Conservation (phyloP, 345 rosid genomes). For the Trapa bicornis region DNA sequence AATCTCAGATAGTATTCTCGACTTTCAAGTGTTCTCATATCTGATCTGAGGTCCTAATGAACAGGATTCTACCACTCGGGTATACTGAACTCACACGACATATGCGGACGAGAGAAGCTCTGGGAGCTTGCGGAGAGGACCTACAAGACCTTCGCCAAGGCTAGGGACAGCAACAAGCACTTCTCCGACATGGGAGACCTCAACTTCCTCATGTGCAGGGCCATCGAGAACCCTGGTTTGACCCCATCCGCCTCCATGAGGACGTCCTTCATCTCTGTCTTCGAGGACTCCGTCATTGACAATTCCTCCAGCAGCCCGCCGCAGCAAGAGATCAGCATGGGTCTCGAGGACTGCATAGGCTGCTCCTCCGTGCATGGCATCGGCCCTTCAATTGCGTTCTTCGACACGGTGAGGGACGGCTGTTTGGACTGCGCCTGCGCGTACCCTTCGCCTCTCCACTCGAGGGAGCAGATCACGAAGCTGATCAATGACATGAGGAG, state of each 20-base stretch:
- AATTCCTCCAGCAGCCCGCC: constrained; percentile 9
- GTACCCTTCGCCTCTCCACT: constrained; percentile 67
- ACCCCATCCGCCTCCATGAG: constrained; percentile 55
- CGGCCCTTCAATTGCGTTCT: constrained; percentile 54
- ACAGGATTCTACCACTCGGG: constrained; percentile 77
- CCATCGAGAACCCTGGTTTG: constrained; percentile 62
- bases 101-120: constrained; percentile 32
- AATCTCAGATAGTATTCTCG: not conserved
- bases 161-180: constrained; percentile 55
- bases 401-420: constrained; percentile 55
- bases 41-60: not conserved
- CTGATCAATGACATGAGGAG: constrained; percentile 40
- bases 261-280: constrained; percentile 56
- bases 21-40: not conserved
- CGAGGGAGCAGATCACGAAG: constrained; percentile 55
- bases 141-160: constrained; percentile 28
- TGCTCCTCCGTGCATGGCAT: constrained; percentile 66
- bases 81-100: constrained; percentile 52
- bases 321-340: constrained; percentile 12
- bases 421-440: constrained; percentile 49
- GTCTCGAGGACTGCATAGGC: constrained; percentile 45
- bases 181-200: constrained; percentile 68
- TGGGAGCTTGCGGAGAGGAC: constrained; percentile 61
- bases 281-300: constrained; percentile 48
- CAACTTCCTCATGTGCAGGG: constrained; percentile 69